These are phyloP conservation scores for Ceratobasidium sp. DNA, from an alignment of 1,284 basidiomycete genomes.

Conservation along the genomic window DNA sequence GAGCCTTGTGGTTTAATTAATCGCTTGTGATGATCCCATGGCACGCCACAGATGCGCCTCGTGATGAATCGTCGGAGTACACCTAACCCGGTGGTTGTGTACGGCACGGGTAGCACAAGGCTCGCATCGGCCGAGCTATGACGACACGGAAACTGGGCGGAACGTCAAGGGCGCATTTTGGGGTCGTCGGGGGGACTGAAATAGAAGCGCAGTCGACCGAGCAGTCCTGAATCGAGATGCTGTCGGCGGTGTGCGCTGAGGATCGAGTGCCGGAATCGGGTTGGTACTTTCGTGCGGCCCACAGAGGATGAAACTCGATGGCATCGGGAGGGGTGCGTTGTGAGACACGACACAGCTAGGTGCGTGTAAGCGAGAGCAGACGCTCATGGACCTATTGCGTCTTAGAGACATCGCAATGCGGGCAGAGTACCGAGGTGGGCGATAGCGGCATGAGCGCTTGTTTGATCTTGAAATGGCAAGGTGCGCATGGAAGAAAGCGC, in stretches of 20 bases:
- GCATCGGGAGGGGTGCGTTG: background rate
- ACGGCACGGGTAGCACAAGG: background rate
- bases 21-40: background rate
- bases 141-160: background rate
- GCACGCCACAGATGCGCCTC: background rate
- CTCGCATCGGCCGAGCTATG: background rate
- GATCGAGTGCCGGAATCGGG: background rate
- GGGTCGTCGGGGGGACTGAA: background rate
- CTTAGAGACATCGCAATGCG: background rate
- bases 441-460: slow-evolving; percentile 27
- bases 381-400: background rate
- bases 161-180: slow-evolving; percentile 12
- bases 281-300: background rate
- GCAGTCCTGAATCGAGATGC: slow-evolving; percentile 3
- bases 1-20: background rate
- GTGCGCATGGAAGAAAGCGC: background rate
- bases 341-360: slow-evolving; percentile 3
- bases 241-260: background rate
- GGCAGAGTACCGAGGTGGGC: background rate
- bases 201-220: background rate
- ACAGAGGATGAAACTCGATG: background rate
- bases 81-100: too few species aligned
- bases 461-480: slow-evolving; percentile 20
- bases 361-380: slow-evolving; percentile 18
- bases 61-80: background rate